Evolutionary conservation across 208 protist genomes (phyloP).

Genomic region (Entamoeba histolytica): DNA sequence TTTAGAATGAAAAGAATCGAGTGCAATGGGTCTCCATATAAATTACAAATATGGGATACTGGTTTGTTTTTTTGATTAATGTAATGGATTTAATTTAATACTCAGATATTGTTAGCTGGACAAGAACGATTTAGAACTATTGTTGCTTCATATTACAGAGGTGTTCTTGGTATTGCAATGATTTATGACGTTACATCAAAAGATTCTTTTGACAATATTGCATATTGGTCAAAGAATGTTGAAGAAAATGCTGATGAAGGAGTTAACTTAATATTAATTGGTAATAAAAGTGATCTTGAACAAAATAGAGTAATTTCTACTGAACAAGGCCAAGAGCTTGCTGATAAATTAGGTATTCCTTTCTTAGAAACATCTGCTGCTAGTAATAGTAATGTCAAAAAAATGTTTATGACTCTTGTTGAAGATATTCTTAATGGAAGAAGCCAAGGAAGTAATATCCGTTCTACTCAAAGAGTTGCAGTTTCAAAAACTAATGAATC

Average conservation of each 20-base stretch:
- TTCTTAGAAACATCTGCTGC: background rate
- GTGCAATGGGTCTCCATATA: background rate
- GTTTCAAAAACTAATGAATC: background rate
- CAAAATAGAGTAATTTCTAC: background rate
- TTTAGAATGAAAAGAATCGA: background rate
- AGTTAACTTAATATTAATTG: constrained; percentile 1
- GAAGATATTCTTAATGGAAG: background rate
- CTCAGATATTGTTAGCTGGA: background rate
- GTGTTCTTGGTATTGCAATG: constrained; percentile 8
- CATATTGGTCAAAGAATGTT: constrained; percentile 7
- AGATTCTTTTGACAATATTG: constrained; percentile 1
- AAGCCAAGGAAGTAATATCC: background rate
- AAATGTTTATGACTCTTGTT: background rate
- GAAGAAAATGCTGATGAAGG: constrained; percentile 7
- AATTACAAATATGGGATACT: constrained; percentile 9
- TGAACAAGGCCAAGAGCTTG: background rate
- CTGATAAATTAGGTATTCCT: background rate
- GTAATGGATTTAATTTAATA: background rate
- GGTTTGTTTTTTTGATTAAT: background rate
- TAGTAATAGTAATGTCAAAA: background rate
- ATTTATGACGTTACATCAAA: constrained; percentile 13
- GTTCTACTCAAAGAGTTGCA: background rate
- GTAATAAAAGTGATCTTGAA: constrained; percentile 11
- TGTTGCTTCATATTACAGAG: background rate
- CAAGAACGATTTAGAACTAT: background rate